Evolutionary conservation across 179 eudicot species (phyloP).

Genomic region (Pouteria campechiana): DNA sequence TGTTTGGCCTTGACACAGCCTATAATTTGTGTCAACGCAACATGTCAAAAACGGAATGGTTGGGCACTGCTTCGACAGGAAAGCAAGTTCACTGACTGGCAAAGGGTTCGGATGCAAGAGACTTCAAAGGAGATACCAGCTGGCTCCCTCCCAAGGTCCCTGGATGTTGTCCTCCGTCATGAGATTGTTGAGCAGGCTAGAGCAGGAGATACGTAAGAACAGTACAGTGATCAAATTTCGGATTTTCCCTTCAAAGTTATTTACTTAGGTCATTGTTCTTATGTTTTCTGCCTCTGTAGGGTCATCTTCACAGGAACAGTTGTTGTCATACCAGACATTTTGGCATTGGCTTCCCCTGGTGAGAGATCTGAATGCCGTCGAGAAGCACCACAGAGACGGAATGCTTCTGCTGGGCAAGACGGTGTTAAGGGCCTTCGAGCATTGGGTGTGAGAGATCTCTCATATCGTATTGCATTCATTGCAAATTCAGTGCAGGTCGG

Average conservation of each 20-base stretch:
- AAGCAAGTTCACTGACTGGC: conserved; percentile 98
- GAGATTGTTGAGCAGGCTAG: conserved; percentile 98
- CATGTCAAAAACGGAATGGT: conserved; percentile 55
- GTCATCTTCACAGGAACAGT: conserved; percentile 92
- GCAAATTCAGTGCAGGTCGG: conserved; percentile 96
- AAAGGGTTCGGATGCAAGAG: conserved; percentile 95
- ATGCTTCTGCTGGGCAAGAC: conserved; percentile 46
- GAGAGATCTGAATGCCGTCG: conserved; percentile 94
- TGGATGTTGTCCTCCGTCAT: conserved; percentile 87
- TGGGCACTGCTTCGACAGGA: conserved; percentile 87
- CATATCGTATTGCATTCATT: conserved; percentile 85
- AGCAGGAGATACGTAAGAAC: conserved; percentile 96
- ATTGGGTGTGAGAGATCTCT: conserved; percentile 92
- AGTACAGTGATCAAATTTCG: too few relatives aligned
- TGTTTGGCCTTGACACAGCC: conserved; percentile 42
- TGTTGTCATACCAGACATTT: conserved; percentile 85
- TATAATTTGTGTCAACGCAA: conserved; percentile 71
- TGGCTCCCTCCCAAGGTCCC: conserved; percentile 87
- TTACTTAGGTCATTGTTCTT: not conserved
- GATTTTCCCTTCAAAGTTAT: not conserved
- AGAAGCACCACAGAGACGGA: conserved; percentile 58
- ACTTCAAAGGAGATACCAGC: conserved; percentile 93
- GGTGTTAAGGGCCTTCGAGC: conserved; percentile 86
- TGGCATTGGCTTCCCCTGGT: conserved; percentile 92
- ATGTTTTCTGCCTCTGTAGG: conserved; percentile 22